Base-by-base conservation (phyloP, 495 filamentous ascomycete genomes). In the Podospora tetraspora region DNA sequence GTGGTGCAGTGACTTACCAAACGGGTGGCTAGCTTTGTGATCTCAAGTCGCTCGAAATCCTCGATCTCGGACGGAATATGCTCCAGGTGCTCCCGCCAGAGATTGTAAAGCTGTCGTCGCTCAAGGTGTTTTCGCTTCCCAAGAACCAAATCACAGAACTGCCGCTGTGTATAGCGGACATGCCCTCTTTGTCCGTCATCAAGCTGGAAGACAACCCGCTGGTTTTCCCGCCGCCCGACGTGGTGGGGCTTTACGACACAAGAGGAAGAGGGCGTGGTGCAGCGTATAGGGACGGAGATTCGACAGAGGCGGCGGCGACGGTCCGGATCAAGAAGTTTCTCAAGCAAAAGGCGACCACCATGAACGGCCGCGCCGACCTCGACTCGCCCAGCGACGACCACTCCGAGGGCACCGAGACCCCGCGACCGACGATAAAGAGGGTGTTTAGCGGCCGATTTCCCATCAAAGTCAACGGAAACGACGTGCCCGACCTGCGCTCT, bases 191-290 rank as follows among this genome's bases (percentile, higher is more conserved):
- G 25, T 90, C 92, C 68, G 90, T 95, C 70, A 79, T 98, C 69
- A 96, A 94, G 74, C 82, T 97, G 16, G 89, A 92, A 57, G 92
- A 91, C 37, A 97, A 97, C 72, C 92, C 92, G 16, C 83, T 97
- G 32, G 76, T 75, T 9, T 92, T 90, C 70, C 90, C 90, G 1
- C 88, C 90, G 23, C 82, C 80, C 66, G 85, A 91, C 57, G 75
- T 88, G 8, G 74, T 86, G 30, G 82, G 85, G 66, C 76, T 83
- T 24, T 79, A 79, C 67, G 75, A 79, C 29, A 72, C 76, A n/a
- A 82, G 77, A 22, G 43, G 43, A 1, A 78, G 80, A 9, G 79
- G 81, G 19, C 83, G 81, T 65, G 79, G 82, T 19, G 78, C 79
- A 7, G 73, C 71, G 23, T 68, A 77, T 52, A 83, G 83, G 65